Evolutionary conservation across 305 asterid species (phyloP).

Genomic region (Coffea humblotiana): DNA sequence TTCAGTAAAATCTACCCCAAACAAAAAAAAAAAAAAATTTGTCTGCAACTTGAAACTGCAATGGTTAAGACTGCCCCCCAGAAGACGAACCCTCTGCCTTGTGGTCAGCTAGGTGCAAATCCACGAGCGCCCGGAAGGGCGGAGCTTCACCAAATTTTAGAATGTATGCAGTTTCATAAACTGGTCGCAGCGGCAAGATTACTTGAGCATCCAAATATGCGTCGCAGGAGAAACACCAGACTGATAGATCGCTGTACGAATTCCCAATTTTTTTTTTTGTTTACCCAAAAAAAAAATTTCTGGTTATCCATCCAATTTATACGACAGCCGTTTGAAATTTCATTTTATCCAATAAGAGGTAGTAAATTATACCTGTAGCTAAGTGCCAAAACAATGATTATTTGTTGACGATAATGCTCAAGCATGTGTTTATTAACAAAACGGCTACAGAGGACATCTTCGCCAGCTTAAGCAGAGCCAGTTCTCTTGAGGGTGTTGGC

Average conservation of each 20-base stretch:
- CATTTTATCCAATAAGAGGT: not conserved
- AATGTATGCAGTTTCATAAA: constrained; percentile 70
- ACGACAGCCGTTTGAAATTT: not conserved
- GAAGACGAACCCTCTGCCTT: constrained; percentile 21
- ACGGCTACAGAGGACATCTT: constrained; percentile 82
- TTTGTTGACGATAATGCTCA: constrained; percentile 55
- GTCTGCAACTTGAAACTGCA: not conserved
- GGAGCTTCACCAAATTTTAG: constrained; percentile 79
- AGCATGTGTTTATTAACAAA: constrained; percentile 94
- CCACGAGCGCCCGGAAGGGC: constrained; percentile 41
- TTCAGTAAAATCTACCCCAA: no score
- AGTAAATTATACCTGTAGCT: constrained; percentile 61
- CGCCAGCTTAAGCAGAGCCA: constrained; percentile 91
- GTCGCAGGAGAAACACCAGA: constrained; percentile 90
- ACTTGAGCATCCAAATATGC: constrained; percentile 81
- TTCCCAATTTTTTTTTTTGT: not conserved
- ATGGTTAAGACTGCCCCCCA: not conserved
- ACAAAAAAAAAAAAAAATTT: not conserved
- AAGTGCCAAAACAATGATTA: constrained; percentile 61
- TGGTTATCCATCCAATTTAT: not conserved
- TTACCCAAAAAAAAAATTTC: not conserved
- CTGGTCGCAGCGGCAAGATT: constrained; percentile 53
- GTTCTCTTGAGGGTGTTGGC: constrained; percentile 72
- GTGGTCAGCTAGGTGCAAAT: constrained; percentile 23
- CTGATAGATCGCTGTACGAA: constrained; percentile 70